These are phyloP conservation scores for Cyclotella choctawhatcheeana DNA, from an alignment of 108 stramenopile species.

Conservation along the genomic window DNA sequence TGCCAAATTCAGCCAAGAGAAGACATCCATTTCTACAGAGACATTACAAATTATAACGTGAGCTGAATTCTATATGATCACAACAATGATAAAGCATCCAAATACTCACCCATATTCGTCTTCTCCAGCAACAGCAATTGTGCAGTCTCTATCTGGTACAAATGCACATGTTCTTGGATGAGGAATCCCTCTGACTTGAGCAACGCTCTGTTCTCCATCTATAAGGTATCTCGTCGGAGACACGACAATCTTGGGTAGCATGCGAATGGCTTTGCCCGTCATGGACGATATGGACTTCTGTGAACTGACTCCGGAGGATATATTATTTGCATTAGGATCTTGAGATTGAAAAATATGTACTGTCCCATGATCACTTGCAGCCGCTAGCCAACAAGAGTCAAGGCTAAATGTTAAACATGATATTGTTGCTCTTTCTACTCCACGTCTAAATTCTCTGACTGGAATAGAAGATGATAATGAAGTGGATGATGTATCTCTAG, in stretches of 20 bases:
- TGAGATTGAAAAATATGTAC: slow-evolving; percentile 90
- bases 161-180: slow-evolving; percentile 84
- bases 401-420: slow-evolving; percentile 90
- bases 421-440: slow-evolving; percentile 93
- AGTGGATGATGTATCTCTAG: slow-evolving; percentile 23
- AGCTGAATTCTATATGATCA: no score
- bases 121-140: slow-evolving; percentile 79
- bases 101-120: slow-evolving; percentile 90
- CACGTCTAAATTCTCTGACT: slow-evolving; percentile 91
- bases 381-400: slow-evolving; percentile 87
- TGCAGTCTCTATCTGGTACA: slow-evolving; percentile 72
- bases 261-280: slow-evolving; percentile 59
- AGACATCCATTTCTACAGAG: slow-evolving; percentile 89
- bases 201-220: slow-evolving; percentile 65
- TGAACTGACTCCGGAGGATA: slow-evolving; percentile 10
- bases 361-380: slow-evolving; percentile 95
- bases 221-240: slow-evolving; percentile 46
- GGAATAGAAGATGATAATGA: slow-evolving; percentile 54
- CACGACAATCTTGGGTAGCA: slow-evolving; percentile 43
- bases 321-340: slow-evolving; percentile 23
- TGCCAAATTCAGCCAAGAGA: slow-evolving; percentile 71
- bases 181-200: slow-evolving; percentile 81
- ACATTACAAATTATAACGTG: no score
- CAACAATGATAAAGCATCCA: no score
- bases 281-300: slow-evolving; percentile 43